These are phyloP conservation scores for Lecanosticta acicola DNA, from an alignment of 2,329 filamentous ascomycete genomes.

Conservation along the genomic window DNA sequence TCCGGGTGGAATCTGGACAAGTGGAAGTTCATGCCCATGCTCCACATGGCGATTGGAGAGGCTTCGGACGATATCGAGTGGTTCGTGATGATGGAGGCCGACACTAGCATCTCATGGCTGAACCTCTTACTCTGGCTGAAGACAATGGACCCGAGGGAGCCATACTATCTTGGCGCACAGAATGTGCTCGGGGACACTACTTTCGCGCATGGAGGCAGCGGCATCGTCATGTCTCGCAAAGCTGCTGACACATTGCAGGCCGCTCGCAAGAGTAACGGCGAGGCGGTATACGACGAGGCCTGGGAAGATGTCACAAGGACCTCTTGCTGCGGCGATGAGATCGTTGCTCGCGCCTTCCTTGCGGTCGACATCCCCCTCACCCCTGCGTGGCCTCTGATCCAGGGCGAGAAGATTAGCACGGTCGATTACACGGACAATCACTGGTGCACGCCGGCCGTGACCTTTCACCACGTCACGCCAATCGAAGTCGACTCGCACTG, in stretches of 20 bases:
- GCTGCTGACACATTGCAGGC: constrained; percentile 32
- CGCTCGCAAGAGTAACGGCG: constrained; percentile 39
- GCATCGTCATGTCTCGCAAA: constrained; percentile 41
- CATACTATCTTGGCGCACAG: constrained; percentile 47
- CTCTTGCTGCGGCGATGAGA: constrained; percentile 53
- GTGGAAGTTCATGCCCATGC: constrained; percentile 54
- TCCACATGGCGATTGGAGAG: constrained; percentile 46
- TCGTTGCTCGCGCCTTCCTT: constrained; percentile 47
- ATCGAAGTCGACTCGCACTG: constrained; percentile 29
- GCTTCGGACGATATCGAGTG: constrained; percentile 46
- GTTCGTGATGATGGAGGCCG: constrained; percentile 54
- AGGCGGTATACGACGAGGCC: constrained; percentile 29
- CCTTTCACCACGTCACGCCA: constrained; percentile 33
- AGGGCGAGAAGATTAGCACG: constrained; percentile 39
- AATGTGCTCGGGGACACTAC: constrained; percentile 33
- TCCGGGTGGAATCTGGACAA: constrained; percentile 52
- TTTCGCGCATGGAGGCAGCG: constrained; percentile 42
- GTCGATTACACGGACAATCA: constrained; percentile 40
- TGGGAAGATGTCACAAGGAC: constrained; percentile 41
- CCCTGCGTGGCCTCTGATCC: constrained; percentile 40
- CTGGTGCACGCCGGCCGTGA: constrained; percentile 42
- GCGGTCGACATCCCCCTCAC: constrained; percentile 43
- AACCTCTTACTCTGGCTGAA: constrained; percentile 46
- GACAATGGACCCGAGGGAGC: constrained; percentile 42
- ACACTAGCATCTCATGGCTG: constrained; percentile 47